Conservation (phyloP, 176 grass and related monocot species). For the Coix lacrymajobi region DNA sequence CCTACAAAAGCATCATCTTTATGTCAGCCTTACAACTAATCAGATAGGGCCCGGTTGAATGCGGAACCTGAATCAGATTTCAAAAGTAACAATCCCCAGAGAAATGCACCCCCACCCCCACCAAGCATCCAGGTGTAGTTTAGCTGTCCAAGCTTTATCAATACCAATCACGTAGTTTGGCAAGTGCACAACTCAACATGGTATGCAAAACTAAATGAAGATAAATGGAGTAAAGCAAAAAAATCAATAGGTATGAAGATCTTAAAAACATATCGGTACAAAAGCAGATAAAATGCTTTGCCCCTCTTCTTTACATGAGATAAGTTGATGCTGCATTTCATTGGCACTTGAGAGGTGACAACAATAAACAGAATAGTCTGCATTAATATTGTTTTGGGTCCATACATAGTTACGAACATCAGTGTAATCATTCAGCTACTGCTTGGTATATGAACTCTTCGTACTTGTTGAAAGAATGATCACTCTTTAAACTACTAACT, state of each 20-base stretch:
- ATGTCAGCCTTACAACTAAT: slow-evolving; percentile 19
- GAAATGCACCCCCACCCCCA: background rate
- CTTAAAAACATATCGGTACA: background rate
- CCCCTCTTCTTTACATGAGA: background rate
- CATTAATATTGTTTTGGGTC: background rate
- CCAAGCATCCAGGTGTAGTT: background rate
- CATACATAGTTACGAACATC: background rate
- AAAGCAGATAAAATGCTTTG: background rate
- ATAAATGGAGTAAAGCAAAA: background rate
- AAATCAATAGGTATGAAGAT: background rate
- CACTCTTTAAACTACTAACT: background rate
- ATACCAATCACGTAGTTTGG: background rate
- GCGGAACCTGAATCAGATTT: background rate
- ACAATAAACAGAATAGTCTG: background rate
- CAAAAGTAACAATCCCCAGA: background rate
- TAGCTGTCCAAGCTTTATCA: background rate
- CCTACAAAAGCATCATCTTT: slow-evolving; percentile 39
- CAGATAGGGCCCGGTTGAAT: too few species aligned
- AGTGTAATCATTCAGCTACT: background rate
- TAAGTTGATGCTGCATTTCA: background rate
- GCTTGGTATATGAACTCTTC: background rate
- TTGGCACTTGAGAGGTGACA: background rate
- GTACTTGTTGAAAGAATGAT: background rate
- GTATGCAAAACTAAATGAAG: background rate
- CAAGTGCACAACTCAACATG: background rate